Conservation (phyloP, 768 basidiomycete genomes). For the Lentinula edodes region DNA sequence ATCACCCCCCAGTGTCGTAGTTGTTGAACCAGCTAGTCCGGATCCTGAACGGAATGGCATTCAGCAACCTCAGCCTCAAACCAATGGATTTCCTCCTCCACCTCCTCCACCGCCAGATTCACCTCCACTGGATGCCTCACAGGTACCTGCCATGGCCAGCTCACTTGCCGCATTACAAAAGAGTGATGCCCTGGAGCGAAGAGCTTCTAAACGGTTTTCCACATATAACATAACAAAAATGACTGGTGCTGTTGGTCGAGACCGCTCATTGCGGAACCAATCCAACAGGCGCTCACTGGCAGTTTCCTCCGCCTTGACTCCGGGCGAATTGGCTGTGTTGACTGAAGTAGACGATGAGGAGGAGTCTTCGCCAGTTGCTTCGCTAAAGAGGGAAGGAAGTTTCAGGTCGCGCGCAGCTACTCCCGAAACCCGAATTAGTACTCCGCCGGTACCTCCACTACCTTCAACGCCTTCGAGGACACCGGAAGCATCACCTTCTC, state of each 20-base stretch:
- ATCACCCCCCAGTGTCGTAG: conserved; percentile 32
- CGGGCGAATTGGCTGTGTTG: conserved; percentile 67
- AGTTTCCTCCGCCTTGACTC: conserved; percentile 55
- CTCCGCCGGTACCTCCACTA: conserved; percentile 42
- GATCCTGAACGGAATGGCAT: conserved; percentile 21
- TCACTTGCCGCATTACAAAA: conserved; percentile 87
- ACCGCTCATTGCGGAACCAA: conserved; percentile 42
- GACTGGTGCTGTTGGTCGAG: conserved; percentile 53
- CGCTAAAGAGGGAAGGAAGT: conserved; percentile 18
- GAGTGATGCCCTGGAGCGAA: conserved; percentile 78
- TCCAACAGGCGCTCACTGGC: conserved; percentile 66
- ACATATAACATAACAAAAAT: conserved; percentile 93
- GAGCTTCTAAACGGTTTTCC: conserved; percentile 95
- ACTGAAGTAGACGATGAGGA: conserved; percentile 75
- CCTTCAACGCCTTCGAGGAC: conserved; percentile 39
- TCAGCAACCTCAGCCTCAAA: conserved; percentile 13
- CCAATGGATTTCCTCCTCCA: conserved; percentile 18
- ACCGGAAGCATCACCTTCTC: conserved; percentile 26
- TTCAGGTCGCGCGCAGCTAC: conserved; percentile 24
- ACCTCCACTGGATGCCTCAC: conserved; percentile 33
- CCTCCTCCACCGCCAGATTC: conserved; percentile 31
- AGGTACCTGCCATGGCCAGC: conserved; percentile 63
- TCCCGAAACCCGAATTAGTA: conserved; percentile 29
- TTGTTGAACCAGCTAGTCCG: conserved; percentile 48
- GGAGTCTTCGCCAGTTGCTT: conserved; percentile 12